Evolutionary conservation across 306 rosid species (phyloP).

Genomic region (Cyclanthera cordifolia): DNA sequence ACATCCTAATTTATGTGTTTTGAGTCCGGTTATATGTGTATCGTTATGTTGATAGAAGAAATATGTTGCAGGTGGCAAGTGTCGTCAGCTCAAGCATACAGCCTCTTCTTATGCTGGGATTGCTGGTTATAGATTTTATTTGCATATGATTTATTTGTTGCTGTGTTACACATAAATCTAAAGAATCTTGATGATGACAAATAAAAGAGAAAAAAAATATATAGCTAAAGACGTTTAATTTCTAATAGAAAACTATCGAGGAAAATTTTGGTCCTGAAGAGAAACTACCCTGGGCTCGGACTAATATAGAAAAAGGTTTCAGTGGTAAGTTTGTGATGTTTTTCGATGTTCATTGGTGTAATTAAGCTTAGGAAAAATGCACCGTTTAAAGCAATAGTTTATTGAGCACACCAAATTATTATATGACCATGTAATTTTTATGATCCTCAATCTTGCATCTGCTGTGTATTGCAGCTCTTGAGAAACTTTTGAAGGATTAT

Average conservation of each 20-base stretch:
- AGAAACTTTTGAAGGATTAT: conserved; percentile 27
- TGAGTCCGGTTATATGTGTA: neutral
- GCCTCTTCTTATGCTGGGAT: conserved; percentile 22
- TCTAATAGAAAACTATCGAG: conserved; percentile 18
- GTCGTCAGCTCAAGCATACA: conserved; percentile 33
- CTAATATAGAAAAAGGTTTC: conserved; percentile 29
- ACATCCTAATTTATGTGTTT: neutral
- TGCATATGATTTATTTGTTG: conserved; percentile 1
- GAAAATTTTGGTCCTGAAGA: conserved; percentile 21
- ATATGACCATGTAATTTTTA: neutral
- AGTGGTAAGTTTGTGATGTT: conserved; percentile 16
- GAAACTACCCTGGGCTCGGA: conserved; percentile 18
- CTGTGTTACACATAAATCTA: neutral
- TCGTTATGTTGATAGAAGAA: conserved; percentile 3
- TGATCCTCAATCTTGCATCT: neutral
- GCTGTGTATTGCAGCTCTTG: conserved; percentile 27
- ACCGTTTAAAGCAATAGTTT: neutral
- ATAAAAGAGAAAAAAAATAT: too few relatives aligned
- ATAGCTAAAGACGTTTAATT: conserved; percentile 3
- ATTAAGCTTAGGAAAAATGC: neutral
- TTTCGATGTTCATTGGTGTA: neutral
- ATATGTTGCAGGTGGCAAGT: conserved; percentile 30
- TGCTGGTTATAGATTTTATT: conserved; percentile 30
- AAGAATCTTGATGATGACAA: too few relatives aligned
- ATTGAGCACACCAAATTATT: neutral